Base-by-base conservation (phyloP, 2,329 filamentous ascomycete genomes). In the Scytalidium lignicola region DNA sequence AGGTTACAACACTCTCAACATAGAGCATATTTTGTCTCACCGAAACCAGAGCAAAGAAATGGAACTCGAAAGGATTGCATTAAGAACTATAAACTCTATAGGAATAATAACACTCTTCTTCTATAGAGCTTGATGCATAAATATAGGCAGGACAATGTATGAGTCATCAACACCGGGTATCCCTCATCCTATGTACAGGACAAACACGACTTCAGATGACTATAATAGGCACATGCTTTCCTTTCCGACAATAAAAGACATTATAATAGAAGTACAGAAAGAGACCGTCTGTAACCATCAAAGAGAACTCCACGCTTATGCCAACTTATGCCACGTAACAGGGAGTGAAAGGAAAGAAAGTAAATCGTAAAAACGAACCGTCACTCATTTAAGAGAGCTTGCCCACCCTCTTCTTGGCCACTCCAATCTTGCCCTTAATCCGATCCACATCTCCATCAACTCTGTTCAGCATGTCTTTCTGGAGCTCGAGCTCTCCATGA, bases 401-500 rank as follows among this genome's bases (percentile, higher is more conserved):
- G 63, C 74, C 78, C 51, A 84, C 78, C 50, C 86, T 77, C 60
- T 83, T 82, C 71, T 86, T 89, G n/a, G 83, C 87, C 52, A 91
- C 80, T 53, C 77, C 74, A 49, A 91, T 68, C 75, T 92, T 92
- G 52, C 76, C 76, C 41, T 77, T 74, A 15, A 90, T 72, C 5
- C 84, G 72, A 53, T 84, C 80, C 2, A 78, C 76, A 66, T 90
- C 85, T 48, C 82, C 73, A 54, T 85, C 83, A 53, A 90, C 63
- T 56, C 80, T 67, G 12, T 80, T 77, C 23, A 93, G 71, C 78
- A 90, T 80, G 64, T 81, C 76, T 48, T 82, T 86, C 70, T 92
- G 87, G 56, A 80, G 68, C 47, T 82, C 78, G 49, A 91, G 75
- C 70, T 92, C 88, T 44, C 83, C 78, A 55, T 88, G 79, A 61